These are phyloP conservation scores for Yamadazyma friedrichii DNA, from an alignment of 1,139 yeast species.

Conservation along the genomic window DNA sequence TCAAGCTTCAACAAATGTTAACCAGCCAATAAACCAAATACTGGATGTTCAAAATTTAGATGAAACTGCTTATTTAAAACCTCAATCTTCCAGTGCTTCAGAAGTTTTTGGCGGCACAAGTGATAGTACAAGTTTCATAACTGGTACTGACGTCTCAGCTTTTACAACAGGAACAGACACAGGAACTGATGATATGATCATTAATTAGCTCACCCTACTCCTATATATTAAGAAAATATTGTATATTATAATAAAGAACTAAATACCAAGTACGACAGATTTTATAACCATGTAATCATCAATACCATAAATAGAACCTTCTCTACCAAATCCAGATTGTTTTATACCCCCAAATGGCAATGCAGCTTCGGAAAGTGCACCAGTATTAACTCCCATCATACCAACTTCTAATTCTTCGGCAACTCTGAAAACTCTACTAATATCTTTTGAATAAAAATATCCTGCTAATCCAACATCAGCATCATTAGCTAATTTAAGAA, in stretches of 20 bases:
- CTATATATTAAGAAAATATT: not conserved
- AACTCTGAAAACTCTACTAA: conserved; percentile 55
- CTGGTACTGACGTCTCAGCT: conserved; percentile 3
- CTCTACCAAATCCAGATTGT: conserved; percentile 49
- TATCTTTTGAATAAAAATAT: conserved; percentile 39
- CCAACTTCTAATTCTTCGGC: conserved; percentile 45
- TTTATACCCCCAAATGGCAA: conserved; percentile 49
- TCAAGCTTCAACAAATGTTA: not conserved
- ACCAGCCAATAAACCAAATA: conserved; percentile 17
- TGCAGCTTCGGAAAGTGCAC: conserved; percentile 44
- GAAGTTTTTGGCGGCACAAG: not conserved
- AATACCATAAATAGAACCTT: conserved; percentile 45
- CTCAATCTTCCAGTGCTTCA: not conserved
- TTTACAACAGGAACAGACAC: not conserved
- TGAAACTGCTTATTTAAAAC: conserved; percentile 16
- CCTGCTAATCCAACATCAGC: conserved; percentile 51
- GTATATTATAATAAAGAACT: conserved; percentile 4
- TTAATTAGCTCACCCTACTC: not conserved
- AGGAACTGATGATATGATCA: not conserved
- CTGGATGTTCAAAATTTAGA: conserved; percentile 29
- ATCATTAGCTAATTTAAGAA: conserved; percentile 64
- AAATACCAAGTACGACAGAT: conserved; percentile 23
- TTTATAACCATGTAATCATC: conserved; percentile 40
- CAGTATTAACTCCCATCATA: conserved; percentile 49
- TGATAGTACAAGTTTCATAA: not conserved